These are phyloP conservation scores for Sesbania bispinosa DNA, from an alignment of 306 rosid genomes.

Conservation along the genomic window DNA sequence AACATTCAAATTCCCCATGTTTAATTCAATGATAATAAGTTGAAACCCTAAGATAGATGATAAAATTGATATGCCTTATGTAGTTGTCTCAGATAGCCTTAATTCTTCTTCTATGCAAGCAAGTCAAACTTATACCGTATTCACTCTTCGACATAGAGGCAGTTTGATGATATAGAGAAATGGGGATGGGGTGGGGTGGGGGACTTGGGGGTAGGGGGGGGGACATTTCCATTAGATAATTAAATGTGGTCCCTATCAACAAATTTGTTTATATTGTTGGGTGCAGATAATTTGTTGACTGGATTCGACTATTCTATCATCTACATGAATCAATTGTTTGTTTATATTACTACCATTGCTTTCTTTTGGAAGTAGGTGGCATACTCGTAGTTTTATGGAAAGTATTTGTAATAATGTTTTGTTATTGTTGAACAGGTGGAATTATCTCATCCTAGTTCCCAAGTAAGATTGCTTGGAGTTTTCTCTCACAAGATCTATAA, in stretches of 20 bases:
- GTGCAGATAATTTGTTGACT: no score
- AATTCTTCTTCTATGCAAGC: neutral
- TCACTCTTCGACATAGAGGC: neutral
- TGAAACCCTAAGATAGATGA: neutral
- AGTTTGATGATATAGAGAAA: neutral
- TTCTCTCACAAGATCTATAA: constrained; percentile 89
- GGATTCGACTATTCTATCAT: no score
- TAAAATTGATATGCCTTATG: neutral
- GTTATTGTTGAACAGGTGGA: constrained; percentile 57
- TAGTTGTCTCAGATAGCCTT: neutral
- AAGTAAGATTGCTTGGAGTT: constrained; percentile 79
- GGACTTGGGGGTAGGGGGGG: no score
- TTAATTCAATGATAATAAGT: neutral
- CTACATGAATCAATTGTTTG: no score
- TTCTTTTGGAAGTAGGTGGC: no score
- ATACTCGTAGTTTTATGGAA: no score
- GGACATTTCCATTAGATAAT: no score
- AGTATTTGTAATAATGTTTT: neutral
- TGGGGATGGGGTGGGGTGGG: no score
- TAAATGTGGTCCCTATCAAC: no score
- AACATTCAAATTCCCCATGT: neutral
- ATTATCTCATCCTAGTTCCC: constrained; percentile 70
- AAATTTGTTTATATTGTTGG: no score
- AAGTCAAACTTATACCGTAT: neutral
- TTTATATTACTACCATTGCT: no score